Evolutionary conservation across 2,329 filamentous ascomycete species (phyloP).

Genomic region (Aureobasidium melanogenum): DNA sequence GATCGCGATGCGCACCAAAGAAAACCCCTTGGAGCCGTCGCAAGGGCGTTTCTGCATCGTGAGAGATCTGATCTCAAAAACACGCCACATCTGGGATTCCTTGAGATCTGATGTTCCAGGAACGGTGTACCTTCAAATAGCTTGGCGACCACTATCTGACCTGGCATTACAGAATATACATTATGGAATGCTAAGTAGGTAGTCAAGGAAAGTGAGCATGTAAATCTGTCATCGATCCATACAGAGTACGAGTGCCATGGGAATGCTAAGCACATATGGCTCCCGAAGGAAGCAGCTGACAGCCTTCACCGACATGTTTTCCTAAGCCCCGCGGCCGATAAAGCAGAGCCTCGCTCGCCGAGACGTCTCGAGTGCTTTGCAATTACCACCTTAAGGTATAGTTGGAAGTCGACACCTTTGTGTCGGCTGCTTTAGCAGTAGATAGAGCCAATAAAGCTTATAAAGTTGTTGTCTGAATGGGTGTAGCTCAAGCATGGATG

Average conservation of each 20-base stretch:
- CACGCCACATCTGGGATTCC: not conserved
- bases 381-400: not conserved
- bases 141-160: not conserved
- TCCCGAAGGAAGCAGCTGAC: not conserved
- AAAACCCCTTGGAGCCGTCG: not conserved
- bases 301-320: not conserved
- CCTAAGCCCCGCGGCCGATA: not conserved
- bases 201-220: too few relatives aligned
- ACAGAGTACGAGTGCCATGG: not conserved
- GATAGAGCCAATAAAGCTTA: too few relatives aligned
- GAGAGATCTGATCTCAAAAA: not conserved
- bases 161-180: not conserved
- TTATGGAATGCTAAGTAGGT: not conserved
- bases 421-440: not conserved
- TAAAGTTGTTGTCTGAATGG: not conserved
- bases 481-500: not conserved
- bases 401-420: not conserved
- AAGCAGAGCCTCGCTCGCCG: not conserved
- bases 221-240: not conserved
- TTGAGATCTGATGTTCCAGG: not conserved
- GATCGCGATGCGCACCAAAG: not conserved
- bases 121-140: not conserved
- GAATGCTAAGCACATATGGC: not conserved
- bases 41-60: not conserved
- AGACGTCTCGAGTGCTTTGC: not conserved